Conservation (phyloP, 805 yeast species). For the Kodamaea neixiangensis region DNA sequence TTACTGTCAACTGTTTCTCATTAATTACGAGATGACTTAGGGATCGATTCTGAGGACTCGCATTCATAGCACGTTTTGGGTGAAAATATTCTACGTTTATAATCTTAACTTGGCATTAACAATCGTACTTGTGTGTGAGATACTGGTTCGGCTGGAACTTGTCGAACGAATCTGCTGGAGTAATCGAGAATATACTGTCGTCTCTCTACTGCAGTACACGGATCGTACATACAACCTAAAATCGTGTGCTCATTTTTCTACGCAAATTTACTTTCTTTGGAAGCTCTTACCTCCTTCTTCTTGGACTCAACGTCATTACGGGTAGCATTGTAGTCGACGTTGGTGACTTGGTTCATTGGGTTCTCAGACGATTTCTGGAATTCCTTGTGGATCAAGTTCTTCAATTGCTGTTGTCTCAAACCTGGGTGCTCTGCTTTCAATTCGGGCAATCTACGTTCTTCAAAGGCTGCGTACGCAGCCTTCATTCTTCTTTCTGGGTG, state of each 20-base stretch:
- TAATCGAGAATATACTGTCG: too few species aligned
- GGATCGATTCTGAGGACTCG: not conserved
- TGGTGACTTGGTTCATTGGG: slow-evolving; percentile 80
- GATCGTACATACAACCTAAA: too few species aligned
- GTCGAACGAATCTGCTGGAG: too few species aligned
- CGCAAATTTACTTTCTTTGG: slow-evolving; percentile 45
- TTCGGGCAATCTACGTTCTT: slow-evolving; percentile 72
- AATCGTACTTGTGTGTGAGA: not conserved
- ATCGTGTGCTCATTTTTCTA: not conserved
- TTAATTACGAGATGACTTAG: not conserved
- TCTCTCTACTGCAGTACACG: too few species aligned
- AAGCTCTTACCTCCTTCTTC: slow-evolving; percentile 49
- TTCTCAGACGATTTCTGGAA: slow-evolving; percentile 79
- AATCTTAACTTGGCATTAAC: not conserved
- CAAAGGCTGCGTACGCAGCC: slow-evolving; percentile 73
- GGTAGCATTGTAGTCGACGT: slow-evolving; percentile 61
- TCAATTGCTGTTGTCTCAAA: slow-evolving; percentile 73
- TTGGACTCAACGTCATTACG: slow-evolving; percentile 48
- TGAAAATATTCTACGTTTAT: not conserved
- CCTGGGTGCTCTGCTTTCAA: slow-evolving; percentile 78
- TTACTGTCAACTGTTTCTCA: not conserved
- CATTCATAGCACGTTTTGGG: not conserved
- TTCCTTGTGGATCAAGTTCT: slow-evolving; percentile 73
- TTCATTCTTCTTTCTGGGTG: slow-evolving; percentile 89
- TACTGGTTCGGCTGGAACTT: too few species aligned